A percentile compares a stretch with the other conserved stretches of the same genome.
Evolutionary conservation across 352 stramenopile species (phyloP).

Genomic region (Pythium aquatile): DNA sequence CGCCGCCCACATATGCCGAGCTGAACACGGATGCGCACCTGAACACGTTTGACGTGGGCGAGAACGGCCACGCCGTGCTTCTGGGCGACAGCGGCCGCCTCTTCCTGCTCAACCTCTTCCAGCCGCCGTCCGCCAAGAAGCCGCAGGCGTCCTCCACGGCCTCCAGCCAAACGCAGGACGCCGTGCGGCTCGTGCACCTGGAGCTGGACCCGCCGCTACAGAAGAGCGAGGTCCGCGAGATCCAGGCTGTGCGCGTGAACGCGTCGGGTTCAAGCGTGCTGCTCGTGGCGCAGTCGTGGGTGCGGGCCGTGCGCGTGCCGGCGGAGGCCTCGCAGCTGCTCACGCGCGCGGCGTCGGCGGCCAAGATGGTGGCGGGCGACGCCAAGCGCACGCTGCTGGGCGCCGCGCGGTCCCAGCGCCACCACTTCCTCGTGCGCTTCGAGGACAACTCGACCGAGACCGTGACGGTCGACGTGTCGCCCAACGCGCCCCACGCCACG

Average conservation of each 20-base stretch:
- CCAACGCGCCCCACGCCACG: conserved; percentile 25
- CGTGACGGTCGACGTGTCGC: conserved; percentile 24
- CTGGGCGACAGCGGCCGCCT: conserved; percentile 44
- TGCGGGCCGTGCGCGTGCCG: conserved; percentile 61
- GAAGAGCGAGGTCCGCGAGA: conserved; percentile 38
- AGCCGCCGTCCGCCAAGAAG: conserved; percentile 28
- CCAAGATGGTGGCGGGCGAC: conserved; percentile 11
- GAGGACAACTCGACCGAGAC: conserved; percentile 37
- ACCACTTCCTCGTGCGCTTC: conserved; percentile 49
- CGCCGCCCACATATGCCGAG: conserved; percentile 50
- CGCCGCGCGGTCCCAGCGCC: conserved; percentile 12
- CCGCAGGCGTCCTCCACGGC: conserved; percentile 2
- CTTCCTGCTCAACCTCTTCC: conserved; percentile 58
- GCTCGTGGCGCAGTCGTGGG: conserved; percentile 53
- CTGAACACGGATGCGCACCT: conserved; percentile 51
- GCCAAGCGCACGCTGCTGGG: conserved; percentile 18
- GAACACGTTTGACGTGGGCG: conserved; percentile 67
- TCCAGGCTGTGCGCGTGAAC: conserved; percentile 67
- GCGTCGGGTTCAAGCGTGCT: conserved; percentile 49
- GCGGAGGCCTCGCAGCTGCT: conserved; percentile 21
- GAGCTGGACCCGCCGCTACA: conserved; percentile 58
- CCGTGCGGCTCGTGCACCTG: conserved; percentile 43
- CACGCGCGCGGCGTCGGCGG: conserved; percentile 1
- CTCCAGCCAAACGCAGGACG: not conserved
- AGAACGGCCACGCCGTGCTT: conserved; percentile 48